Evolutionary conservation across 257 asterid genomes (phyloP), one percentile per base, ranked within the genome.

Genomic region (Thymus mandschuricus): DNA sequence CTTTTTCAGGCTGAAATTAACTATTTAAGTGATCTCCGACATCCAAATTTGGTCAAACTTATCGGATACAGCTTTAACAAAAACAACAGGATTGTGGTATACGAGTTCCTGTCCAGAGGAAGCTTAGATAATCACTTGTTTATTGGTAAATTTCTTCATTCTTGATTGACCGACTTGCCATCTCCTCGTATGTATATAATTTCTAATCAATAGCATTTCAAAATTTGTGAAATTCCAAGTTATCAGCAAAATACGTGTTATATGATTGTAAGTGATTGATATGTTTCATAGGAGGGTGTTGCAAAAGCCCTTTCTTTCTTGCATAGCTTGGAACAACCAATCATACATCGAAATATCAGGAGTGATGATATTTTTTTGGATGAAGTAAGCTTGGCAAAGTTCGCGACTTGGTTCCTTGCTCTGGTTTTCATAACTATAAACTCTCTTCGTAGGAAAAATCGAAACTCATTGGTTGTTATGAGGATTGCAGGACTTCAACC

Each of bases 231-330:
- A 7, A 15, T 52, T 38, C 15, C 6, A n/a, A 11, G 41, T 27
- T 10, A 48, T 31, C 48, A 48, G 8, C 35, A 30, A 50, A 2
- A 0, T 28, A 1, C 2, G 4, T 7, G 1, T 27, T n/a, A n/a
- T n/a, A n/a, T 27, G 6, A 21, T 27, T 21, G 49, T n/a, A n/a
- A n/a, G n/a, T n/a, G n/a, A n/a, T 1, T 56, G 5, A n/a, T n/a
- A n/a, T 51, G 10, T 67, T 83, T 74, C 64, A 65, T 72, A 86
- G 92, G 78, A 77, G 81, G 80, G 10, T 79, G 89, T 83, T 64
- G 95, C 92, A 6, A 84, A 84, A 81, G 88, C 81, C 64, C 89
- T 61, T 61, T 68, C 87, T 38, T 84, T 79, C 81, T 79, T 86
- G 33, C 92, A 88, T 52, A 83, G 77, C 60, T 76, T 82, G 75